These are phyloP conservation scores for Allomyces macrogynus DNA, from an alignment of 192 early-diverging fungal species.

Conservation along the genomic window DNA sequence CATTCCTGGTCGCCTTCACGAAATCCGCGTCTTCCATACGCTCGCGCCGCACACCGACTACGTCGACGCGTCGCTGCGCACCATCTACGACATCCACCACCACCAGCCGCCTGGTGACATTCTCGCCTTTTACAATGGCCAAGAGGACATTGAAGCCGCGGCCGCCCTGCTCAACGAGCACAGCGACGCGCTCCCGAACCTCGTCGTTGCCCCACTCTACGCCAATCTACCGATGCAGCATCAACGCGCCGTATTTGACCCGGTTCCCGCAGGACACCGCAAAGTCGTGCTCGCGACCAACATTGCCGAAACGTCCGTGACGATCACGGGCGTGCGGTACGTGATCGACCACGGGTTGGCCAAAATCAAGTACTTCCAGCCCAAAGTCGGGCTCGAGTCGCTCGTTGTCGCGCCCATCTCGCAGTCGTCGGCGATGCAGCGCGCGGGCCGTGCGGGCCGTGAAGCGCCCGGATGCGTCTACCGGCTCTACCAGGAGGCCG, in stretches of 20 bases:
- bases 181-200: constrained; percentile 31
- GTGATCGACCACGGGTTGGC: constrained; percentile 86
- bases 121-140: constrained; percentile 75
- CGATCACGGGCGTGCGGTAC: constrained; percentile 82
- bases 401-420: constrained; percentile 71
- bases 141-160: constrained; percentile 85
- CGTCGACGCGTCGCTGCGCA: constrained; percentile 66
- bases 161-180: constrained; percentile 63
- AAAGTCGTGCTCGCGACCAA: constrained; percentile 94
- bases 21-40: constrained; percentile 63
- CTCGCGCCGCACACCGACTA: constrained; percentile 71
- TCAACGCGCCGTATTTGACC: constrained; percentile 76
- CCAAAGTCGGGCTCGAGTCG: constrained; percentile 76
- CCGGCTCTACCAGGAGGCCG: constrained; percentile 74
- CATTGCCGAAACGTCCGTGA: constrained; percentile 95
- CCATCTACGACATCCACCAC: constrained; percentile 74
- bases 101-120: constrained; percentile 76
- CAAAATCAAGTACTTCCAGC: constrained; percentile 75
- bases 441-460: constrained; percentile 87
- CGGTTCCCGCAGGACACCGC: constrained; percentile 58
- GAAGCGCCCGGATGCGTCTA: constrained; percentile 82
- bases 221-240: constrained; percentile 74
- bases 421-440: constrained; percentile 75
- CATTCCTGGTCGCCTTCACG: constrained; percentile 77
- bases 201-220: constrained; percentile 77